A percentile compares a stretch with the other conserved stretches of the same genome.
These are phyloP conservation scores for Paratinospora sagittata DNA, from an alignment of 164 flowering plant species.

Conservation along the genomic window DNA sequence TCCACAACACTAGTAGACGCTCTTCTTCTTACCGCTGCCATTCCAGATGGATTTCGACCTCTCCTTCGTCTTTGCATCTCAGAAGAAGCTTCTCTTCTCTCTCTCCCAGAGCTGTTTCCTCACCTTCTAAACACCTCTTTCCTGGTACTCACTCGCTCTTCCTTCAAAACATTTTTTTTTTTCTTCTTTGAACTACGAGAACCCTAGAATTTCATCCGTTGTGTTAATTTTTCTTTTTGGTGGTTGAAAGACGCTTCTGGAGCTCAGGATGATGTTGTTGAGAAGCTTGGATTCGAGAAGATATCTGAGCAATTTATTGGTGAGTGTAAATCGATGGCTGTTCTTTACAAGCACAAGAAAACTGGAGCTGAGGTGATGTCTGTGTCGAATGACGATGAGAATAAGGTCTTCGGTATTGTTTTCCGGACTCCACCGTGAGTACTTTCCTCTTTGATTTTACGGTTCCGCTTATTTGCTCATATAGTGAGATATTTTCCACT, in stretches of 20 bases:
- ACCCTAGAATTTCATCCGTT: not conserved
- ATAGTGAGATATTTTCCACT: not conserved
- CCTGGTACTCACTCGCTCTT: constrained; percentile 30
- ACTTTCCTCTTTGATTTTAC: not conserved
- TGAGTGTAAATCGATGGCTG: constrained; percentile 86
- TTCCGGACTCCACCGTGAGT: constrained; percentile 97
- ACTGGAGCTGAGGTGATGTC: constrained; percentile 95
- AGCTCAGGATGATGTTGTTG: constrained; percentile 53
- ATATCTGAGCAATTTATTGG: constrained; percentile 73
- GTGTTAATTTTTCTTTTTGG: constrained; percentile 7
- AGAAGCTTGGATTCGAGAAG: constrained; percentile 77
- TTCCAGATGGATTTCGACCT: constrained; percentile 23
- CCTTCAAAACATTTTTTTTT: not conserved
- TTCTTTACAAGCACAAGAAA: constrained; percentile 74
- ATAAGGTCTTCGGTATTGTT: constrained; percentile 92
- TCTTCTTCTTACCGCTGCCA: constrained; percentile 27
- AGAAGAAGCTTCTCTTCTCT: constrained; percentile 38
- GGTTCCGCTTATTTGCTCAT: not conserved
- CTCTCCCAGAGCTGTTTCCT: constrained; percentile 51
- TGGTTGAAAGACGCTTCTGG: constrained; percentile 41
- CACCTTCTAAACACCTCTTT: constrained; percentile 36
- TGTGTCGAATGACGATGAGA: constrained; percentile 86
- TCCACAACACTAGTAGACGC: constrained; percentile 12
- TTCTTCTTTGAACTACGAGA: not conserved
- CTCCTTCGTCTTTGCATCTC: constrained; percentile 22